phyloP scores from a whole-genome alignment of 2,329 filamentous ascomycete species.

The Alternaria viburni region DNA sequence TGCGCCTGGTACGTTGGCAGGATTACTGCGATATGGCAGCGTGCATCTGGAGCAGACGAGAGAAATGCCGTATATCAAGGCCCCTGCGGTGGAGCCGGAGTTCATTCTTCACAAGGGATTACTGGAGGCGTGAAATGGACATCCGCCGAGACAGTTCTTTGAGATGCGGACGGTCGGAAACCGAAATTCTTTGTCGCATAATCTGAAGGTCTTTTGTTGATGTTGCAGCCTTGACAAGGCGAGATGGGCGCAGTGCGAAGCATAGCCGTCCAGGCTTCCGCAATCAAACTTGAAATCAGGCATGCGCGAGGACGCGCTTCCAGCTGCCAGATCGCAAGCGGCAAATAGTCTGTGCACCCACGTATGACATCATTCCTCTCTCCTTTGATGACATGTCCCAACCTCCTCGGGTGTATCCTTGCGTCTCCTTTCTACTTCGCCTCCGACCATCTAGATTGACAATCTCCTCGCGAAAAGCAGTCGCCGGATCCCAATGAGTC shows the following conservation, averaged over 20 bases:
- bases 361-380: not conserved
- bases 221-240: not conserved
- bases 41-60: conserved; percentile 46
- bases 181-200: not conserved
- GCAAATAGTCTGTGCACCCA: not conserved
- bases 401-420: not conserved
- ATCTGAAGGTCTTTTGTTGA: not conserved
- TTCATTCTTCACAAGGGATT: conserved; percentile 30
- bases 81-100: conserved; percentile 11
- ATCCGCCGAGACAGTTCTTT: not conserved
- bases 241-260: not conserved
- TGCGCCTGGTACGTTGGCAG: conserved; percentile 45
- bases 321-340: not conserved
- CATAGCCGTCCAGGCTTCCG: not conserved
- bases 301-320: not conserved
- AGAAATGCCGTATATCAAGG: conserved; percentile 30
- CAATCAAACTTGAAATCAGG: not conserved
- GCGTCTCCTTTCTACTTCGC: not conserved
- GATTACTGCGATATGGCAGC: conserved; percentile 46
- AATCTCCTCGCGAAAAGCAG: not conserved
- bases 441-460: not conserved
- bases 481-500: too few relatives aligned
- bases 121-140: conserved; percentile 11
- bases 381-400: not conserved
- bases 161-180: not conserved